These are phyloP conservation scores for Rhodotorula sp. DNA, from an alignment of 1,284 basidiomycete genomes.

Conservation along the genomic window DNA sequence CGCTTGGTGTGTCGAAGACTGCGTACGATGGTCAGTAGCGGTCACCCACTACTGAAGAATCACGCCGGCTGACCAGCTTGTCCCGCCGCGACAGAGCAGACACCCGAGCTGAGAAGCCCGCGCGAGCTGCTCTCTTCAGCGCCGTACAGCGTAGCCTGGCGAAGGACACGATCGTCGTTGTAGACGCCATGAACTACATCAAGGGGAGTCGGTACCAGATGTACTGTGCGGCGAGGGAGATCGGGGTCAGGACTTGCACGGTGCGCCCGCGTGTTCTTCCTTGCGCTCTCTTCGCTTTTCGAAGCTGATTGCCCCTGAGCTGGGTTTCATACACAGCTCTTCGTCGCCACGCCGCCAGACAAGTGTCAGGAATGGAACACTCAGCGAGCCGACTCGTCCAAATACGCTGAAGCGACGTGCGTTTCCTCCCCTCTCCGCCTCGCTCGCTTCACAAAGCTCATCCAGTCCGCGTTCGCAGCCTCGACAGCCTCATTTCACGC, in stretches of 20 bases:
- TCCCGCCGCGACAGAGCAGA: slow-evolving; percentile 54
- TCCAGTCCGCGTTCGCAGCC: slow-evolving; percentile 52
- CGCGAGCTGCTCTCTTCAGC: slow-evolving; percentile 81
- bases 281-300: background rate
- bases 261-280: slow-evolving; percentile 56
- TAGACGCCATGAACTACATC: slow-evolving; percentile 93
- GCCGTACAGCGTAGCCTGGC: slow-evolving; percentile 73
- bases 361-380: slow-evolving; percentile 75
- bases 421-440: slow-evolving; percentile 44
- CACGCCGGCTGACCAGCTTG: background rate
- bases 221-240: slow-evolving; percentile 90
- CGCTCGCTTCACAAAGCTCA: background rate
- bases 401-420: slow-evolving; percentile 73
- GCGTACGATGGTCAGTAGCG: slow-evolving; percentile 68
- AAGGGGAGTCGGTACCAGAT: slow-evolving; percentile 94
- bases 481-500: slow-evolving; percentile 82
- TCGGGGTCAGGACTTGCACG: slow-evolving; percentile 79
- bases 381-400: slow-evolving; percentile 53
- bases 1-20: slow-evolving; percentile 62
- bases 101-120: slow-evolving; percentile 80
- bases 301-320: background rate
- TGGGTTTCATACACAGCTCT: slow-evolving; percentile 24
- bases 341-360: slow-evolving; percentile 72
- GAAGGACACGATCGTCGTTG: slow-evolving; percentile 73
- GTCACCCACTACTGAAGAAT: background rate